These are phyloP conservation scores for Verticillium zaregamsianum DNA, from an alignment of 2,329 filamentous ascomycete species.

Conservation along the genomic window DNA sequence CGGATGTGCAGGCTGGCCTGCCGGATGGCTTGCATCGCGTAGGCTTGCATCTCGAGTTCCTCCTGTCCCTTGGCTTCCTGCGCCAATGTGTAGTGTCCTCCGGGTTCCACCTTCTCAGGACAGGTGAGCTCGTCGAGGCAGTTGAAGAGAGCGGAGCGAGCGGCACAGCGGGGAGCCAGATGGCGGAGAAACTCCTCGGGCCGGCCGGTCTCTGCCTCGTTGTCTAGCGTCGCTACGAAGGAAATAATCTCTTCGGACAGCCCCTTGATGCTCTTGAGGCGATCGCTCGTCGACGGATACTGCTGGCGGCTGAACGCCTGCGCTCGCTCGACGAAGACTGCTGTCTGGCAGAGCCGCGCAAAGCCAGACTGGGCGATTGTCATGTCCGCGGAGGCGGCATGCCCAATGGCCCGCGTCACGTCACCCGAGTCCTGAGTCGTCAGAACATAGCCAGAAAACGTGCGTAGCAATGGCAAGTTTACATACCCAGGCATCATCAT, in stretches of 20 bases:
- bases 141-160: conserved; percentile 16
- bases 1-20: conserved; percentile 20
- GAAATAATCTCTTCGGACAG: neutral
- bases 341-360: conserved; percentile 41
- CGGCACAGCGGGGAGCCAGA: conserved; percentile 13
- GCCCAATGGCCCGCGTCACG: conserved; percentile 21
- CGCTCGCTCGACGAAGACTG: conserved; percentile 27
- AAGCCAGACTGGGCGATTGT: conserved; percentile 42
- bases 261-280: too few relatives aligned
- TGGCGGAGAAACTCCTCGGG: neutral
- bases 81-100: conserved; percentile 3
- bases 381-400: conserved; percentile 33
- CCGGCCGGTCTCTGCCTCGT: too few relatives aligned
- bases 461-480: neutral
- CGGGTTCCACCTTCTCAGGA: conserved; percentile 13
- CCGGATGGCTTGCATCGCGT: conserved; percentile 26
- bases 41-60: conserved; percentile 24
- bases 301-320: conserved; percentile 21
- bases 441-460: neutral
- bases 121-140: conserved; percentile 33
- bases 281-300: too few relatives aligned
- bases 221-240: neutral
- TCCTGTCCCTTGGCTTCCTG: conserved; percentile 9
- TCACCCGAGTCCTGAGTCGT: conserved; percentile 29
- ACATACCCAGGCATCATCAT: conserved; percentile 36